Base-by-base conservation (phyloP, 2,329 filamentous ascomycete species). In the Scytalidium lignicola region DNA sequence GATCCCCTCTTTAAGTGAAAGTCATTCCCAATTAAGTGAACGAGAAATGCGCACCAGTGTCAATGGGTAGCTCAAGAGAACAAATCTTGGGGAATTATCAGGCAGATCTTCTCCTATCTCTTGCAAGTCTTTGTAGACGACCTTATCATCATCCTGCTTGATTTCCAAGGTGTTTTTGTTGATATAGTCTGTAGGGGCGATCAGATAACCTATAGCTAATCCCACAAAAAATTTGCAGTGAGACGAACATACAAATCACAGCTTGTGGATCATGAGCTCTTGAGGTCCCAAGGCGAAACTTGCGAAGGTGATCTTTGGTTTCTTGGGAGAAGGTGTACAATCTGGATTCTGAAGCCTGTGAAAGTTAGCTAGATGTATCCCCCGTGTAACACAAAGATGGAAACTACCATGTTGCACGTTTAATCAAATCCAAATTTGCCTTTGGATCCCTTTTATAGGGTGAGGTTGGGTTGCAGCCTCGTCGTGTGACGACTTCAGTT, bases 271-370 rank as follows among this genome's bases (percentile, higher is more conserved):
- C 83, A 65, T 86, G 92, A 46, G 90, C 84, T 57, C 93, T 78
- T 28, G 91, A 96, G 2, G 93, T 97, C 21, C 86, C 83, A 22
- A 99, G 79, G 45, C 93, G 88, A 74, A 99, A 99, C 71, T 96
- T 97, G 69, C 89, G 87, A 57, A 99, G 81, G 64, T 91, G 85
- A 57, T 90, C 84, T 71, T 86, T 93, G 42, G 90, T 96, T 71
- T 93, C 89, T 56, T 83, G 80, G 26, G 90, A 95, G 80, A 97
- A 95, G 51, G 88, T 89, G 74, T 96, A 97, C 55, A 97, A 79
- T 60, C 90, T 80, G 54, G 90, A 84, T 75, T 96, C 91, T 65
- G 91, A 95, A 28, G 63, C 51, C 63, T 65, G n/a, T 19, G 8
- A 10, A 42, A 19, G 19, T 41, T 4, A 15, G 37, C n/a, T 18